Evolutionary conservation across 2,329 filamentous ascomycete species (phyloP), one percentile per base, ranked within the genome.

Genomic region (Hypoxylon sp.): DNA sequence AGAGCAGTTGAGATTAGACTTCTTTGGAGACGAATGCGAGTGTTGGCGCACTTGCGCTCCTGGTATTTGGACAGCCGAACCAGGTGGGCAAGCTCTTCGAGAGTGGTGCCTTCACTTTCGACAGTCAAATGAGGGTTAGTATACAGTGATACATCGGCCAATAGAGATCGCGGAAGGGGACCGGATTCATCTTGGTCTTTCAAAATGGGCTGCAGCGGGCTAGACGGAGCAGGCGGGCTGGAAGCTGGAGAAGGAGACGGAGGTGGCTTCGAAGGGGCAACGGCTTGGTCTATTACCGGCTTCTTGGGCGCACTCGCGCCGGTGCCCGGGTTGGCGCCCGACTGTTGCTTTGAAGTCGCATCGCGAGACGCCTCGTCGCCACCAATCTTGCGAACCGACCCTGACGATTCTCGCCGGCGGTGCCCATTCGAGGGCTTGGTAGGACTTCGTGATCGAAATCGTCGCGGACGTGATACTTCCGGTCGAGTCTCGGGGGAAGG

Each of bases 31-130:
- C 91, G 90, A 71, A 91, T 84, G 72, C 92, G 87, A 49, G 90
- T 91, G 76, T 91, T 90, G 71, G 87, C 85, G 80, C 91, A 89
- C 84, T 93, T 92, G 83, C 91, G 91, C 84, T 93, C 90, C 80
- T 95, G 92, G 78, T 94, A 93, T 75, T 90, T 91, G 77, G 91
- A 91, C 68, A 94, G 83, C 67, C 91, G 89, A 71, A 93, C 91
- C 74, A 94, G 81, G 78, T 94, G 91, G 56, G 91, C 91, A 72
- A 95, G 87, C 79, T 94, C 91, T 75, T 92, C 89, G 67, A 95
- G 83, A 13, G 90, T 91, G 49, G 91, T 93, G 64, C 88, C 87
- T 49, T 91, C 88, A 56, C 84, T 84, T 67, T 91, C 87, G 38
- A 86, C 84, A 52, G 86, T 83, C 60, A 90, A 78, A 71, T 86